A percentile compares a stretch with the other conserved stretches of the same genome.
Conservation (phyloP, 345 rosid genomes). For the Raphanus sativus region DNA sequence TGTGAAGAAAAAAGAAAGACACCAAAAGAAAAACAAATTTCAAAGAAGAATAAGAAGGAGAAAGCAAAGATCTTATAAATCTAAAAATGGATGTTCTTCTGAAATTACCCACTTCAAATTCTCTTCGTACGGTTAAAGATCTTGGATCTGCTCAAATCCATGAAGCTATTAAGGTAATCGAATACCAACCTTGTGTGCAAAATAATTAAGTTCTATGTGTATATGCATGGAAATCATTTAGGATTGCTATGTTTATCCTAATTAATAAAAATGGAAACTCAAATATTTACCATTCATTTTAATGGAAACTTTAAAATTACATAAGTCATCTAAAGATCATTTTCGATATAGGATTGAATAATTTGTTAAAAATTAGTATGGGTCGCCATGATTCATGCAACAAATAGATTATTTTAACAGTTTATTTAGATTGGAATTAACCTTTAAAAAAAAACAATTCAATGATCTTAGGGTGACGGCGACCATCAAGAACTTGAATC, state of each 20-base stretch:
- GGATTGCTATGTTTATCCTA: background rate
- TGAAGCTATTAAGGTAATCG: constrained; percentile 38
- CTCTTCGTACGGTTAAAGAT: constrained; percentile 35
- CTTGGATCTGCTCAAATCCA: constrained; percentile 33
- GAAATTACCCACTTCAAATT: constrained; percentile 38
- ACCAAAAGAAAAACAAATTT: background rate
- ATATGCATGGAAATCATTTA: background rate
- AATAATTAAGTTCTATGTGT: background rate
- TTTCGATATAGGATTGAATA: background rate
- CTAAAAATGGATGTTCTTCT: constrained; percentile 42
- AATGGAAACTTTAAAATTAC: background rate
- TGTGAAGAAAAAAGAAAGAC: constrained; percentile 10
- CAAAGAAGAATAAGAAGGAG: constrained; percentile 18
- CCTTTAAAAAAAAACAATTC: background rate
- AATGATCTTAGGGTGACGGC: constrained; percentile 35
- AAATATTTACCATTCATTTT: background rate
- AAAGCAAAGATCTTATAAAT: constrained; percentile 18
- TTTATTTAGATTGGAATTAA: background rate
- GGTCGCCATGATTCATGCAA: background rate
- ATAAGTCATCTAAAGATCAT: background rate
- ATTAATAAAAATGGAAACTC: background rate
- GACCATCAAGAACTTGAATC: constrained; percentile 51
- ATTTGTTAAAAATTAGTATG: background rate
- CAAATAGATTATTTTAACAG: background rate
- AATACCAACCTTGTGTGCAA: background rate